These are phyloP conservation scores for Garcileccinum viscosum DNA, from an alignment of 1,284 basidiomycete species.

Conservation along the genomic window DNA sequence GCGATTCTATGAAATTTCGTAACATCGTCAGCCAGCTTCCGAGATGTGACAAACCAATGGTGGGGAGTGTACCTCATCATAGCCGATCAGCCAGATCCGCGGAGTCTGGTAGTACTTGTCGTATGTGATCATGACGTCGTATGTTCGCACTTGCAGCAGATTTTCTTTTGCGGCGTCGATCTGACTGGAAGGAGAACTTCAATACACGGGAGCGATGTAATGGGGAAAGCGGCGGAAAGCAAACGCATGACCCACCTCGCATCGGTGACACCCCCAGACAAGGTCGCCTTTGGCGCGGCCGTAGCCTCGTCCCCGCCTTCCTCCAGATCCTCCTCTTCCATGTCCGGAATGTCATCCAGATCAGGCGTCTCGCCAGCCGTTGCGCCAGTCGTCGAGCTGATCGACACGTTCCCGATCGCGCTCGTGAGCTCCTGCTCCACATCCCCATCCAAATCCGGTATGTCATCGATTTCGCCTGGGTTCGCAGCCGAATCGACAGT, in stretches of 20 bases:
- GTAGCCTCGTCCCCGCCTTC: slow-evolving; percentile 86
- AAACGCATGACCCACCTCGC: slow-evolving; percentile 43
- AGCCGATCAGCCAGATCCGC: slow-evolving; percentile 92
- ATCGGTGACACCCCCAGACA: slow-evolving; percentile 43
- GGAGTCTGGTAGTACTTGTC: slow-evolving; percentile 99
- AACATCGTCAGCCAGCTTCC: slow-evolving; percentile 11
- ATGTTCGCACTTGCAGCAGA: slow-evolving; percentile 93
- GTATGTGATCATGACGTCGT: slow-evolving; percentile 99
- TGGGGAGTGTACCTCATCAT: slow-evolving; percentile 77
- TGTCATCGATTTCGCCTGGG: slow-evolving; percentile 75
- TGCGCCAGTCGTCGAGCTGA: slow-evolving; percentile 50
- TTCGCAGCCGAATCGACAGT: slow-evolving; percentile 58
- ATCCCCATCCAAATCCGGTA: slow-evolving; percentile 80
- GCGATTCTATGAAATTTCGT: slow-evolving; percentile 65
- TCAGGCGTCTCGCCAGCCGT: slow-evolving; percentile 68
- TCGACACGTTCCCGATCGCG: slow-evolving; percentile 46
- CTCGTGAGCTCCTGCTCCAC: slow-evolving; percentile 50
- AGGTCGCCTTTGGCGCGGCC: slow-evolving; percentile 59
- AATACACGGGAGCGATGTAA: not conserved
- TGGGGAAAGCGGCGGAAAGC: not conserved
- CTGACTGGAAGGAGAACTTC: slow-evolving; percentile 45
- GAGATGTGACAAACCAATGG: not conserved
- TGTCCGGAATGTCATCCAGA: slow-evolving; percentile 91
- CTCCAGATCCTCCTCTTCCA: slow-evolving; percentile 85
- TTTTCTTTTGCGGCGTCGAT: slow-evolving; percentile 77